A percentile compares a stretch with the other conserved stretches of the same genome.
Evolutionary conservation across 805 yeast species (phyloP).

Genomic region (Teunomyces kruisii): DNA sequence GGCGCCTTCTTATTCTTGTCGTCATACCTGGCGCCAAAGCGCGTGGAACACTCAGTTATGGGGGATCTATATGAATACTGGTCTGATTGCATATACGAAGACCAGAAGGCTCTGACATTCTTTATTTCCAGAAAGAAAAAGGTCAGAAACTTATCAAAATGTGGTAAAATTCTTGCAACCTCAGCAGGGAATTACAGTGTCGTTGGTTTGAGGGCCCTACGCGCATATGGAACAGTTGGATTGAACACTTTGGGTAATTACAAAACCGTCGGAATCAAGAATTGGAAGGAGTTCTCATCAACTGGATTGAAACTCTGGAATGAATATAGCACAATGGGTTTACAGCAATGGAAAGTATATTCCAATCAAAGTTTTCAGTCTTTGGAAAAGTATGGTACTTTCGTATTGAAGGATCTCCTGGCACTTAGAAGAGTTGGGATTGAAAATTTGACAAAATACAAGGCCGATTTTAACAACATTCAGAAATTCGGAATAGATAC

Average conservation of each 20-base stretch:
- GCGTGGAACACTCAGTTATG: not conserved
- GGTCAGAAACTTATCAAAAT: not conserved
- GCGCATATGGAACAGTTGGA: not conserved
- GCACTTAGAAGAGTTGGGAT: no score
- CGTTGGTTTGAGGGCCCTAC: not conserved
- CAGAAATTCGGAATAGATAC: not conserved
- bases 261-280: not conserved
- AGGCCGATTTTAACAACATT: no score
- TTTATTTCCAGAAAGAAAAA: slow-evolving; percentile 5
- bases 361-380: not conserved
- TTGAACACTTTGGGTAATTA: not conserved
- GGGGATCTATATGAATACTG: not conserved
- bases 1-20: not conserved
- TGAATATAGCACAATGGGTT: not conserved
- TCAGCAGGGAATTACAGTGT: not conserved
- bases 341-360: not conserved
- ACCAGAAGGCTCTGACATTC: slow-evolving; percentile 1
- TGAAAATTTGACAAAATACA: no score
- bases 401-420: no score
- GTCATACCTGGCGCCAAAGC: not conserved
- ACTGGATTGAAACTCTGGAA: not conserved
- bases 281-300: not conserved
- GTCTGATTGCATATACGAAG: slow-evolving; percentile 3
- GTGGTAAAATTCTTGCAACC: not conserved
- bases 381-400: not conserved